phyloP scores from a whole-genome alignment of 2,329 filamentous ascomycete species.

The Didymella lethalis region DNA sequence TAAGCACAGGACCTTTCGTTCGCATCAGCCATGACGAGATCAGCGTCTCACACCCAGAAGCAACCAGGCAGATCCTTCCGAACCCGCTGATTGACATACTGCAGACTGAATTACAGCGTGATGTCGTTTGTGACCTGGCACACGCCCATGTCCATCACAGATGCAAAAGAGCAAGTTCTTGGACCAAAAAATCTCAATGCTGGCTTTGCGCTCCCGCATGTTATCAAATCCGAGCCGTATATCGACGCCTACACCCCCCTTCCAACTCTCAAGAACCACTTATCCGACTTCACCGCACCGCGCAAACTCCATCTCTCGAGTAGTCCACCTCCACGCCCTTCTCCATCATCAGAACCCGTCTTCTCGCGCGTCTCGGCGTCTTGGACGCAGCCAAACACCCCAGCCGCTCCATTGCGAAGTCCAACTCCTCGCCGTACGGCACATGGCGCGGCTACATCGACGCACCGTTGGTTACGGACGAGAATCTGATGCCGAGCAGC shows the following conservation, averaged over 20 bases:
- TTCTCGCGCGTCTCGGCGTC: constrained; percentile 46
- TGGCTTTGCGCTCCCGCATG: constrained; percentile 39
- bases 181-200: constrained; percentile 24
- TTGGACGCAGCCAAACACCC: constrained; percentile 43
- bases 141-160: constrained; percentile 51
- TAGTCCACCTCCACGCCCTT: constrained; percentile 25
- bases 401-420: constrained; percentile 49
- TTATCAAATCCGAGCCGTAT: constrained; percentile 24
- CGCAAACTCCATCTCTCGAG: too few relatives aligned
- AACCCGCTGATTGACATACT: constrained; percentile 28
- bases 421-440: constrained; percentile 3
- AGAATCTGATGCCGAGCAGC: constrained; percentile 49
- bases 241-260: constrained; percentile 29
- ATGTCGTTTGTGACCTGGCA: constrained; percentile 42
- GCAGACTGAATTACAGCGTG: constrained; percentile 21
- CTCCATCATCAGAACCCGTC: constrained; percentile 49
- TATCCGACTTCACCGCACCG: constrained; percentile 22
- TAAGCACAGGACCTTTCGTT: constrained; percentile 43
- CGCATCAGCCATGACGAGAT: constrained; percentile 57
- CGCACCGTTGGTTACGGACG: constrained; percentile 34
- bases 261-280: constrained; percentile 27
- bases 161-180: constrained; percentile 47
- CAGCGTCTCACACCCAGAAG: constrained; percentile 55
- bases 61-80: constrained; percentile 49
- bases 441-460: constrained; percentile 22